phyloP scores from a whole-genome alignment of 805 yeast genomes.

The Candida broadrunensis region DNA sequence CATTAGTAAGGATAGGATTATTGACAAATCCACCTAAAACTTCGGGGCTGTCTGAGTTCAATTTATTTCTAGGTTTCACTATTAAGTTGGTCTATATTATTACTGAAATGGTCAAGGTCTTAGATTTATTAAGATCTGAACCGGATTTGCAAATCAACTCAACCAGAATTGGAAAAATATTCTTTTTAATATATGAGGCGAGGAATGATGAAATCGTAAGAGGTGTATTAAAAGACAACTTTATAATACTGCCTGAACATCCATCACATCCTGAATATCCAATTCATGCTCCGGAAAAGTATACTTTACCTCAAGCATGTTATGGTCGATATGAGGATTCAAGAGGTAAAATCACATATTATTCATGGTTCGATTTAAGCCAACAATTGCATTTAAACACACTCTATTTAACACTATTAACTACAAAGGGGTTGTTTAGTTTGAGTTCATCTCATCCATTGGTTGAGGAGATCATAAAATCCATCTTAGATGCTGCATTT shows the following conservation, averaged over 20 bases:
- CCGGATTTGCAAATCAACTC: conserved; percentile 14
- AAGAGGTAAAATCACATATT: conserved; percentile 8
- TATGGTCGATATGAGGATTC: conserved; percentile 11
- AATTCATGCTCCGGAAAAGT: conserved; percentile 3
- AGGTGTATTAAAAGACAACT: conserved; percentile 14
- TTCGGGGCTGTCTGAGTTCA: conserved; percentile 15
- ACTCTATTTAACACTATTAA: conserved; percentile 30
- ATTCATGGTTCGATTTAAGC: conserved; percentile 53
- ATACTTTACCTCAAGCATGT: conserved; percentile 20
- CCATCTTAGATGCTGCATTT: conserved; percentile 17
- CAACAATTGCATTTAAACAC: conserved; percentile 44
- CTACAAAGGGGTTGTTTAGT: conserved; percentile 31
- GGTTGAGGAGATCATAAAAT: conserved; percentile 19
- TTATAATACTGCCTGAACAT: conserved; percentile 20
- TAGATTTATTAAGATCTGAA: conserved; percentile 20
- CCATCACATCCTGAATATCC: conserved; percentile 29
- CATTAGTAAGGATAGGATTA: conserved; percentile 25
- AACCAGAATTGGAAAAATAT: conserved; percentile 22
- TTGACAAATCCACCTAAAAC: conserved; percentile 11
- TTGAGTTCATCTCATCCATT: conserved; percentile 30
- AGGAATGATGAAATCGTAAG: conserved; percentile 23
- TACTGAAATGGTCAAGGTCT: conserved; percentile 21
- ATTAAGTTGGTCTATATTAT: conserved; percentile 21
- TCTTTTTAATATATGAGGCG: conserved; percentile 33
- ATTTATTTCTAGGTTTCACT: conserved; percentile 32